Percentiles rank a stretch among this genome's conserved stretches.
These are phyloP conservation scores for Diversispora epigaea DNA, from an alignment of 192 early-diverging fungal species.

Conservation along the genomic window DNA sequence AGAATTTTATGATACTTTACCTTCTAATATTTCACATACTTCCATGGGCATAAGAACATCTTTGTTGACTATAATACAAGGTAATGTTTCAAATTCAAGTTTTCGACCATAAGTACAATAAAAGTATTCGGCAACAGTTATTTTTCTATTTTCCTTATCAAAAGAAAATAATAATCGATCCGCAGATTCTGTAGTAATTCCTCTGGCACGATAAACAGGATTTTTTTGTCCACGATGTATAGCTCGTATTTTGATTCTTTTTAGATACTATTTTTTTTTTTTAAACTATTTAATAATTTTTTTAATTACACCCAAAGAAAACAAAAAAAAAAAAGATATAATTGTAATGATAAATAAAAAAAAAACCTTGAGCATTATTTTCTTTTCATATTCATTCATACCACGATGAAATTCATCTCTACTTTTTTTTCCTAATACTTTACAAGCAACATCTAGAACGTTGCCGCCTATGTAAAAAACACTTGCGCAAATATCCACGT, in stretches of 20 bases:
- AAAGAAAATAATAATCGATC: not conserved
- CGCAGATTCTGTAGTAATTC: not conserved
- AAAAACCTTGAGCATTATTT: not conserved
- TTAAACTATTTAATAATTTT: not conserved
- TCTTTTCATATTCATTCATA: not conserved
- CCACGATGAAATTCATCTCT: not conserved
- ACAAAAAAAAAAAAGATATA: not conserved
- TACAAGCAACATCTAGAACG: not conserved
- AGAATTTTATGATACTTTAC: not conserved
- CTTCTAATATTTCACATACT: not conserved
- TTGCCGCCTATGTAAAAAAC: not conserved
- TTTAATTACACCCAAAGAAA: not conserved
- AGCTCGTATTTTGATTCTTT: not conserved
- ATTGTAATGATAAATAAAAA: not conserved
- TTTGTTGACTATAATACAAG: not conserved
- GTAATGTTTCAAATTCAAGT: conserved; percentile 1
- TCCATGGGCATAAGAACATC: not conserved
- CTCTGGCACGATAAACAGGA: not conserved
- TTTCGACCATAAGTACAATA: not conserved
- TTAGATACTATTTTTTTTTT: not conserved
- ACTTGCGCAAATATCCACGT: conserved; percentile 15
- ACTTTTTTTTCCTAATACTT: not conserved
- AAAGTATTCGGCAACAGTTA: conserved; percentile 12
- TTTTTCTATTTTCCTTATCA: not conserved
- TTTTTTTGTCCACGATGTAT: not conserved